phyloP scores from a whole-genome alignment of 2,329 filamentous ascomycete genomes.

The Didymella keratinophila region DNA sequence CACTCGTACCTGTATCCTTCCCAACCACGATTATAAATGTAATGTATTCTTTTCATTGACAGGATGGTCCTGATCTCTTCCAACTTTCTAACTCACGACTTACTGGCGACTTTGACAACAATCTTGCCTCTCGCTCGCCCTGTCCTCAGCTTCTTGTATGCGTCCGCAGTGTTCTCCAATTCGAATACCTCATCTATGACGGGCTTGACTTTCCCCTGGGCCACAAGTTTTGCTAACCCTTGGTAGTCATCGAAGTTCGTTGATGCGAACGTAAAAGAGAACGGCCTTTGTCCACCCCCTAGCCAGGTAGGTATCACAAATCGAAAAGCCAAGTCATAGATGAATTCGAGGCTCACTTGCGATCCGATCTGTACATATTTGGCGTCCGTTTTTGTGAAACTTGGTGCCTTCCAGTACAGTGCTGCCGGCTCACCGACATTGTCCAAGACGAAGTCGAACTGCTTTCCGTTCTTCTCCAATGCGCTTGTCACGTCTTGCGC shows the following conservation, averaged over 20 bases:
- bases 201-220: conserved; percentile 63
- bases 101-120: conserved; percentile 45
- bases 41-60: not conserved
- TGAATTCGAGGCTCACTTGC: conserved; percentile 25
- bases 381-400: conserved; percentile 24
- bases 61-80: not conserved
- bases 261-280: conserved; percentile 44
- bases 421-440: conserved; percentile 56
- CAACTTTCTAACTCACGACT: not conserved
- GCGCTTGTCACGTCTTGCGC: conserved; percentile 52
- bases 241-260: conserved; percentile 33
- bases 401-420: conserved; percentile 32
- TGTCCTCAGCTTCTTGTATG: conserved; percentile 63
- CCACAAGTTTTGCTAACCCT: conserved; percentile 61
- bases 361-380: conserved; percentile 35
- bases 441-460: conserved; percentile 65
- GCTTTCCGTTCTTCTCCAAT: conserved; percentile 55
- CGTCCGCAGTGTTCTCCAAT: conserved; percentile 62
- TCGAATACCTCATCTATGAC: conserved; percentile 63
- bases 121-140: conserved; percentile 66
- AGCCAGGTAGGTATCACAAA: conserved; percentile 47
- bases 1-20: not conserved
- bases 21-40: not conserved
- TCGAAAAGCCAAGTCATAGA: conserved; percentile 28
- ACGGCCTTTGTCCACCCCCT: conserved; percentile 58